phyloP scores from a whole-genome alignment of 768 basidiomycete species.

The Epithele typhae region DNA sequence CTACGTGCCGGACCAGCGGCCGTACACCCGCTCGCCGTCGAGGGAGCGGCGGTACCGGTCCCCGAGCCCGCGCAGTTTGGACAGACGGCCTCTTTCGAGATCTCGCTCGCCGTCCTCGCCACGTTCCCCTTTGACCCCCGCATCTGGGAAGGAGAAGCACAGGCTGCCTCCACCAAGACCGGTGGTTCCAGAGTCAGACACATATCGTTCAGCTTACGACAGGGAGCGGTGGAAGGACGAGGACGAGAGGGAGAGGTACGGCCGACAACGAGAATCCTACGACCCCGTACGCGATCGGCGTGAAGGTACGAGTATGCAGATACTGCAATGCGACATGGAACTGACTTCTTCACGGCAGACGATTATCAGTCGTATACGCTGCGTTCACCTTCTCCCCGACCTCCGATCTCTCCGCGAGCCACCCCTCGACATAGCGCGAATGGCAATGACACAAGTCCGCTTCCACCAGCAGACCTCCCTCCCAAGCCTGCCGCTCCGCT shows the following conservation, averaged over 20 bases:
- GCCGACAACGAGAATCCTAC: neutral
- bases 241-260: slow-evolving; percentile 3
- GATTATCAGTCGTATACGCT: too few species aligned
- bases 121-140: slow-evolving; percentile 22
- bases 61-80: slow-evolving; percentile 1
- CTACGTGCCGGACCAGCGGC: slow-evolving; percentile 3
- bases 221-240: slow-evolving; percentile 10
- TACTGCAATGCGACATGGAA: too few species aligned
- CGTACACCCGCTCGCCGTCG: slow-evolving; percentile 7
- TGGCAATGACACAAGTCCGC: neutral
- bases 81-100: slow-evolving; percentile 1
- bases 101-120: slow-evolving; percentile 16
- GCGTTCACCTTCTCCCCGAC: slow-evolving; percentile 2
- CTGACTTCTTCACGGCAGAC: too few species aligned
- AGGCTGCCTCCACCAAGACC: slow-evolving; percentile 23
- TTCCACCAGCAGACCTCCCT: slow-evolving; percentile 24
- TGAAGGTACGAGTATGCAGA: too few species aligned
- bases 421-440: slow-evolving; percentile 14
- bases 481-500: slow-evolving; percentile 46
- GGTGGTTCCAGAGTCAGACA: slow-evolving; percentile 11
- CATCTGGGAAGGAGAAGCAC: slow-evolving; percentile 24
- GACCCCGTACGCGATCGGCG: neutral
- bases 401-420: slow-evolving; percentile 16
- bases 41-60: slow-evolving; percentile 11
- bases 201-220: slow-evolving; percentile 9